Evolutionary conservation across 2,329 filamentous ascomycete genomes (phyloP), one percentile per base, ranked within the genome.

Genomic region (Taxawa tesnikishii): DNA sequence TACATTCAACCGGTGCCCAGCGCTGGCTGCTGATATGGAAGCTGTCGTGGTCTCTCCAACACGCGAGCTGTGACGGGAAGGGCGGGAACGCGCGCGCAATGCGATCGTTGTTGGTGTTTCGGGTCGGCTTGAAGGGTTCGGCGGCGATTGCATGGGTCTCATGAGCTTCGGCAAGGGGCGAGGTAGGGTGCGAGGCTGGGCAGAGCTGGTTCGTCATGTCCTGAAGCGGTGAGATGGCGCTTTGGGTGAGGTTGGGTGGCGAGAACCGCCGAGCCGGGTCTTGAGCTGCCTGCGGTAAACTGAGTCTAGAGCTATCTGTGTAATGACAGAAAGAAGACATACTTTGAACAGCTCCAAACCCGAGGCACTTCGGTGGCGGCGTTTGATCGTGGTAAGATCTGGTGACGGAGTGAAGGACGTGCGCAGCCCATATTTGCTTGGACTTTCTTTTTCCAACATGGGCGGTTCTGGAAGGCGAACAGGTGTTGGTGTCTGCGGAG

Each of bases 391-490:
- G 6, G n/a, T 21, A 11, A 19, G 26, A 17, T 37, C 31, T 11
- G 35, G 35, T 2, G 35, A 33, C n/a, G 35, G 35, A 18, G 31
- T 30, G 9, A 29, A 23, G 6, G 21, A 29, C 3, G 27, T 17
- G 19, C 35, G 26, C 13, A 41, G 27, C 11, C 39, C 39, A 24
- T 41, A 41, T 23, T 38, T 38, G 21, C 36, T 41, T 16, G 39
- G 39, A 28, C 39, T 41, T 27, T 41, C 39, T 21, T 37, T 29
- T 1, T 27, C 25, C n/a, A 41, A 23, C 14, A 38, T 35, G 15
- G 36, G 29, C 12, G 39, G 39, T 7, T 28, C 28, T 10, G 36
- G 36, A n/a, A n/a, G n/a, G n/a, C n/a, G n/a, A n/a, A n/a, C n/a
- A n/a, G n/a, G n/a, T n/a, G n/a, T n/a, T n/a, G n/a, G n/a, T n/a